These are phyloP conservation scores for Trypanosoma congolense DNA, from an alignment of 208 protist genomes.

Conservation along the genomic window DNA sequence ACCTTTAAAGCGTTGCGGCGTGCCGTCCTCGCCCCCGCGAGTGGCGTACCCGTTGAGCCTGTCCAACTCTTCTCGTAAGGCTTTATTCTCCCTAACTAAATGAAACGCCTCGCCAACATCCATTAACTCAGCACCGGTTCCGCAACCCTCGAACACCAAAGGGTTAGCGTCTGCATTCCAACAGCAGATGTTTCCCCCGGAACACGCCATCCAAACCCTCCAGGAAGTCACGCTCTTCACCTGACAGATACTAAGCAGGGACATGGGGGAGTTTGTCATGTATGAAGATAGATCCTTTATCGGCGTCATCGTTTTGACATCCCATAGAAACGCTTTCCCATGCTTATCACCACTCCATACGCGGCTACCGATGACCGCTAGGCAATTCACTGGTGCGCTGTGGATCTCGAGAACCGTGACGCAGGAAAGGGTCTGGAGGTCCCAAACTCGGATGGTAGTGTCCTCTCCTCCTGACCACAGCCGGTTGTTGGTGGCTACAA, in stretches of 20 bases:
- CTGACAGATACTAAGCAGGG: constrained; percentile 54
- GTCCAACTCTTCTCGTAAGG: constrained; percentile 23
- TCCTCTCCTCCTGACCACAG: constrained; percentile 82
- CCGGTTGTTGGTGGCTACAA: constrained; percentile 56
- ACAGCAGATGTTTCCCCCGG: constrained; percentile 69
- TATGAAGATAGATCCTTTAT: constrained; percentile 57
- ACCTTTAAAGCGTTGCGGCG: constrained; percentile 25
- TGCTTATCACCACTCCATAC: constrained; percentile 85
- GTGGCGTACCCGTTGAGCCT: constrained; percentile 18
- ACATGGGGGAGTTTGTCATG: constrained; percentile 29
- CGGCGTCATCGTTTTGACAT: constrained; percentile 58
- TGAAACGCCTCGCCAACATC: background rate
- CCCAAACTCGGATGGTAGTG: constrained; percentile 76
- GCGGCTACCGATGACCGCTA: constrained; percentile 54
- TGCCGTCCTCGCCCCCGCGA: constrained; percentile 19
- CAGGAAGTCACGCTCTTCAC: constrained; percentile 50
- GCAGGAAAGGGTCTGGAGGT: constrained; percentile 55
- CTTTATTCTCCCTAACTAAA: constrained; percentile 9
- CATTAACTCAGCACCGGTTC: background rate
- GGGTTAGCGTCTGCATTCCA: constrained; percentile 81
- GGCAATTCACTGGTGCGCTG: constrained; percentile 52
- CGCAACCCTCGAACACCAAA: constrained; percentile 40
- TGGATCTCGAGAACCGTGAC: constrained; percentile 43
- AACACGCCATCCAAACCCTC: constrained; percentile 68
- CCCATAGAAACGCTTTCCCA: constrained; percentile 76